Conservation (phyloP, 371 early-diverging fungal species). For the Syncephalastrum monosporum region DNA sequence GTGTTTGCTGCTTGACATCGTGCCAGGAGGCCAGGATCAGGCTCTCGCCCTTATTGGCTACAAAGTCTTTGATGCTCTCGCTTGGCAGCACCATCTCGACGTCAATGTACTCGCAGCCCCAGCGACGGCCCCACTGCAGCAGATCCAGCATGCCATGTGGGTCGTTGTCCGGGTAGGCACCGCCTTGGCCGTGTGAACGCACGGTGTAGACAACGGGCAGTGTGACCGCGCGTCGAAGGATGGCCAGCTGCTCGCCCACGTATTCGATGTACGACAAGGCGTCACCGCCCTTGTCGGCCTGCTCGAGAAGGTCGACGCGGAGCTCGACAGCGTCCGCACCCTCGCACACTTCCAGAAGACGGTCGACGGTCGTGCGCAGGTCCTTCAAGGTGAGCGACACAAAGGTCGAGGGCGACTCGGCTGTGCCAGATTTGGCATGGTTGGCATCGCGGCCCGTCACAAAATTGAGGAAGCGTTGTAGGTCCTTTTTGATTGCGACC, state of each 20-base stretch:
- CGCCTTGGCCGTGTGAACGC: constrained; percentile 85
- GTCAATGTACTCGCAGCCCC: constrained; percentile 95
- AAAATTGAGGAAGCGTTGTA: constrained; percentile 65
- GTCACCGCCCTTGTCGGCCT: constrained; percentile 12
- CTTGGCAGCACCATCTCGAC: constrained; percentile 71
- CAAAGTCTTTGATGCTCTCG: constrained; percentile 48
- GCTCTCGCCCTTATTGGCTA: constrained; percentile 55
- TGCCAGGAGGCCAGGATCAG: constrained; percentile 90
- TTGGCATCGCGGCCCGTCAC: constrained; percentile 54
- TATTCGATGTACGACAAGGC: constrained; percentile 54
- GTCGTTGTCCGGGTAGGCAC: constrained; percentile 75
- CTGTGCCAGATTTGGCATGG: constrained; percentile 34
- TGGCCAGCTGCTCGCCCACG: constrained; percentile 76
- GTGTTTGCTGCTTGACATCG: constrained; percentile 64
- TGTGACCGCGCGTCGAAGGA: constrained; percentile 64
- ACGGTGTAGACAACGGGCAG: constrained; percentile 95
- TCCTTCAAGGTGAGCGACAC: constrained; percentile 86
- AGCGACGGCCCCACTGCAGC: constrained; percentile 67
- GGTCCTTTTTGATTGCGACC: constrained; percentile 68
- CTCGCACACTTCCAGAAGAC: constrained; percentile 61
- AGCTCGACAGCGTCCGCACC: constrained; percentile 92
- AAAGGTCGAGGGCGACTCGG: constrained; percentile 71
- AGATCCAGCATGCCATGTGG: constrained; percentile 64
- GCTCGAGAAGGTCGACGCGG: constrained; percentile 84
- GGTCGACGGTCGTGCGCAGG: constrained; percentile 48